Percentiles rank a stretch among this genome's conserved stretches.
Evolutionary conservation across 805 yeast genomes (phyloP).

Genomic region (Candida nemodendra): DNA sequence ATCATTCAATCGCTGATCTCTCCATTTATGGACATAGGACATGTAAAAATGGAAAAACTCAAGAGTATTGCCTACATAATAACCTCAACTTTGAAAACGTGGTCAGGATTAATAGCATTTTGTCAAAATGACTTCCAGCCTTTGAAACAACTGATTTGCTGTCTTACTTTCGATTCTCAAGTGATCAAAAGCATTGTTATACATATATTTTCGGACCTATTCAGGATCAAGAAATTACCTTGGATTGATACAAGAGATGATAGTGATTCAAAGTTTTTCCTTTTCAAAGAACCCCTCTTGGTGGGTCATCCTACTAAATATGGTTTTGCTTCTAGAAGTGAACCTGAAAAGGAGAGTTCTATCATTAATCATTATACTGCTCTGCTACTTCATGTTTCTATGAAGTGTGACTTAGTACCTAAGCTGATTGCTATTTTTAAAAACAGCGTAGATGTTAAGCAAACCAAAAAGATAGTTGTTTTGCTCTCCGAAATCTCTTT

Average conservation of each 20-base stretch:
- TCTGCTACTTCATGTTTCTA: constrained; percentile 51
- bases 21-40: constrained; percentile 64
- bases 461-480: constrained; percentile 57
- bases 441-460: constrained; percentile 41
- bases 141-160: constrained; percentile 55
- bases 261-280: constrained; percentile 8
- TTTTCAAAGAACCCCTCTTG: constrained; percentile 24
- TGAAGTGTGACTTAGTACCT: constrained; percentile 53
- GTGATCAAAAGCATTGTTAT: constrained; percentile 59
- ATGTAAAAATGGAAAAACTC: constrained; percentile 49
- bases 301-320: constrained; percentile 13
- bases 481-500: constrained; percentile 62
- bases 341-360: constrained; percentile 40
- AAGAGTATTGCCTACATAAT: constrained; percentile 61
- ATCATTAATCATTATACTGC: constrained; percentile 66
- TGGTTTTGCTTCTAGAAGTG: constrained; percentile 17
- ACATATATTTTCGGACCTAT: constrained; percentile 67
- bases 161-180: constrained; percentile 59
- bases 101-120: constrained; percentile 74
- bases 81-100: constrained; percentile 59
- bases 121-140: constrained; percentile 55
- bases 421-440: constrained; percentile 41
- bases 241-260: constrained; percentile 37
- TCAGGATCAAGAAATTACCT: constrained; percentile 58
- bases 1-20: constrained; percentile 65